A percentile compares a stretch with the other conserved stretches of the same genome.
Evolutionary conservation across 352 stramenopile species (phyloP).

Genomic region (Pythium inflatum): DNA sequence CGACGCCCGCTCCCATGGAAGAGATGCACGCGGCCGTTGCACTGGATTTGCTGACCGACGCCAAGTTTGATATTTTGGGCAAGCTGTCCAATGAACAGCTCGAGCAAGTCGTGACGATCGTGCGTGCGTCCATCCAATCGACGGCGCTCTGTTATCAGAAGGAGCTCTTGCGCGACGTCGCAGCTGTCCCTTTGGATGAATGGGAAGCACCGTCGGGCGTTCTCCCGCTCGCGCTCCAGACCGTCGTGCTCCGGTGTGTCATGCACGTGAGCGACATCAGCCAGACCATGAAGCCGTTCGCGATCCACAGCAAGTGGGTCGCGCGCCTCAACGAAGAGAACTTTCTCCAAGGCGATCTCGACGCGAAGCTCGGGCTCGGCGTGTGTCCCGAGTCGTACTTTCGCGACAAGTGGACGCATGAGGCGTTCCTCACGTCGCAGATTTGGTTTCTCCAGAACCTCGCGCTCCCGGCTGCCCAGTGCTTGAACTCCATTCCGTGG

Average conservation of each 20-base stretch:
- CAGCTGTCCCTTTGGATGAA: constrained; percentile 40
- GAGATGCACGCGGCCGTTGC: constrained; percentile 75
- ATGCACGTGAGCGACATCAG: constrained; percentile 86
- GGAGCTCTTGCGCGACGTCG: constrained; percentile 64
- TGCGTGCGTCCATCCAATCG: constrained; percentile 70
- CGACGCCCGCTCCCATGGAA: constrained; percentile 69
- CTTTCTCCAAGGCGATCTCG: constrained; percentile 71
- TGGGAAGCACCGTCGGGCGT: constrained; percentile 41
- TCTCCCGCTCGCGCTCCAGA: constrained; percentile 54
- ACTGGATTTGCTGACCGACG: constrained; percentile 51
- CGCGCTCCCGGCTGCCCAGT: constrained; percentile 55
- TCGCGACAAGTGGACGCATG: constrained; percentile 52
- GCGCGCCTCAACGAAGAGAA: constrained; percentile 70
- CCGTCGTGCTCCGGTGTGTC: constrained; percentile 58
- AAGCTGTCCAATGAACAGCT: constrained; percentile 57
- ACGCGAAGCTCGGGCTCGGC: constrained; percentile 41
- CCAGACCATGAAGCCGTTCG: constrained; percentile 84
- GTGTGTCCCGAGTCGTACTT: constrained; percentile 62
- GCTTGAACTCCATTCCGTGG: constrained; percentile 68
- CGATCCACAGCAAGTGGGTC: constrained; percentile 78
- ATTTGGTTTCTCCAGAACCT: constrained; percentile 66
- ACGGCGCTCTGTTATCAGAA: constrained; percentile 84
- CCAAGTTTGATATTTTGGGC: constrained; percentile 54
- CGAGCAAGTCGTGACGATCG: constrained; percentile 57
- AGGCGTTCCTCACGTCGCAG: constrained; percentile 58